Evolutionary conservation across 768 basidiomycete genomes (phyloP), one percentile per base, ranked within the genome.

Genomic region (Trametes meyenii): DNA sequence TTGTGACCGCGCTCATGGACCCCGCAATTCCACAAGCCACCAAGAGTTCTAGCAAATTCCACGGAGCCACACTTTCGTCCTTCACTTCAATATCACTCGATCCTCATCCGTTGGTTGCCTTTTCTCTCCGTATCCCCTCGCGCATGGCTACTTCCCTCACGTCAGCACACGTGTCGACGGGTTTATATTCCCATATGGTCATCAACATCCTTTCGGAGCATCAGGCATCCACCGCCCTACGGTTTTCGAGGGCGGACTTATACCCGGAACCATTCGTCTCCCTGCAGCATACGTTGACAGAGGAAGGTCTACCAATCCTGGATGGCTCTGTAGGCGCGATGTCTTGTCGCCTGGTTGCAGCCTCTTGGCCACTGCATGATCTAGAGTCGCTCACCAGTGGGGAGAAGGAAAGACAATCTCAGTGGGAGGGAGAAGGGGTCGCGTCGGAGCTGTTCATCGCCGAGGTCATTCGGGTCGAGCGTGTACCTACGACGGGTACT

Each of bases 1-100:
- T 96, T 57, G 84, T 95, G 64, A 92, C 94, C 2, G 84, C 91
- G 1, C 73, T 81, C 66, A 81, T 89, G 77, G 62, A 64, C 49
- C 84, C 80, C 7, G 50, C 26, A 17, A 44, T 49, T 3, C 36
- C 60, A 21, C 6, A 36, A 19, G 36, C 53, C 11, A 4, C 48
- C 8, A 55, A 38, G 29, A 8, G 49, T 26, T 21, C 42, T 7
- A 46, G 67, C 7, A 66, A 59, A 11, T 93, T 83, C 69, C 95
- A 97, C 73, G 95, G 96, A 66, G 94, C 94, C 21, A 98, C 96
- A 0, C 80, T 98, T 35, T 96, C 96, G 10, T 96, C 94, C 0
- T 94, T 98, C 72, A 86, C 93, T 21, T 94, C 94, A 29, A 86
- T 98, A 69, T 86, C 96, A 2, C 85, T 98, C 80, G 85, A 94